Conservation (phyloP, 176 grass and related monocot species). For the Aegilops longissima region DNA sequence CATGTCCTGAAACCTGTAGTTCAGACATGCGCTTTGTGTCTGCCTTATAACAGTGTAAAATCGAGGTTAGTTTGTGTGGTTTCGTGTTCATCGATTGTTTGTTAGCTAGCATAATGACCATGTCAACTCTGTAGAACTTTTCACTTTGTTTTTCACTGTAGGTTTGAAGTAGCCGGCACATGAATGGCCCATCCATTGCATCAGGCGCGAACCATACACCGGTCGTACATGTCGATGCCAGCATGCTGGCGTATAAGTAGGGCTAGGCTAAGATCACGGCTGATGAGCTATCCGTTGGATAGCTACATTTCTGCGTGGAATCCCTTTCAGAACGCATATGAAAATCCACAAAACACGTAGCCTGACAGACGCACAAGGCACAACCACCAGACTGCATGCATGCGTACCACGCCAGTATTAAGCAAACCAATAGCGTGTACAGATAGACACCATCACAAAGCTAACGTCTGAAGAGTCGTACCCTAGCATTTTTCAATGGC, state of each 20-base stretch:
- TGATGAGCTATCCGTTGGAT: neutral
- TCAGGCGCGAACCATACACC: neutral
- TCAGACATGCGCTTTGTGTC: neutral
- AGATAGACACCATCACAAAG: neutral
- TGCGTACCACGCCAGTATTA: neutral
- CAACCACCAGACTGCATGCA: slow-evolving; percentile 14
- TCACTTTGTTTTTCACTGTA: no score
- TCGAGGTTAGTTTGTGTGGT: neutral
- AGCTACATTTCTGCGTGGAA: slow-evolving; percentile 17
- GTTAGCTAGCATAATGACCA: neutral
- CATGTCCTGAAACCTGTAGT: no score
- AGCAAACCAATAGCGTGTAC: neutral
- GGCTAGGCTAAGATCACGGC: neutral
- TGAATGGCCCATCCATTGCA: neutral
- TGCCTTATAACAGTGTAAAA: neutral
- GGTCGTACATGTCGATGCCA: neutral
- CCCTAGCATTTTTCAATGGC: slow-evolving; percentile 16
- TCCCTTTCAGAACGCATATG: slow-evolving; percentile 8
- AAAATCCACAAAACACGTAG: neutral
- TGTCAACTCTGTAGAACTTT: neutral
- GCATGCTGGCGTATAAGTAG: neutral
- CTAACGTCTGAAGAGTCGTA: neutral
- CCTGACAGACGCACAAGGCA: slow-evolving; percentile 6
- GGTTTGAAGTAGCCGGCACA: neutral
- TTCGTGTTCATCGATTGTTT: neutral